Conservation (phyloP, 306 rosid genomes). For the Vicia villosa region DNA sequence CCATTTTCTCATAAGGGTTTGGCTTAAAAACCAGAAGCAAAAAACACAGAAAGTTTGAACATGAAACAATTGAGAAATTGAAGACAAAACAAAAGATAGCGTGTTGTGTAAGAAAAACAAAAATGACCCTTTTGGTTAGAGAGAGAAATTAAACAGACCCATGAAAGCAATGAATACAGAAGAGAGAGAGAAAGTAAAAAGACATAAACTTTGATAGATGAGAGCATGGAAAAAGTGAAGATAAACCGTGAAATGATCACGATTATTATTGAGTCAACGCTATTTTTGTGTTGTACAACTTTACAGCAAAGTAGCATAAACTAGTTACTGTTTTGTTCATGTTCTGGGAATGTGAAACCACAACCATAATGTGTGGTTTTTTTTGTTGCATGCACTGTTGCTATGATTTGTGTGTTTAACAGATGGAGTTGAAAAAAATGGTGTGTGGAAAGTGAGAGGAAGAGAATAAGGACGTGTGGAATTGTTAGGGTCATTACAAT, state of each 20-base stretch:
- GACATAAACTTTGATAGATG: conserved; percentile 49
- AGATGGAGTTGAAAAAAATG: conserved; percentile 48
- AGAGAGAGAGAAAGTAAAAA: conserved; percentile 32
- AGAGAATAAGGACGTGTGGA: conserved; percentile 25
- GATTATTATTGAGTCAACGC: conserved; percentile 57
- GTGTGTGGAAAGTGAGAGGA: conserved; percentile 37
- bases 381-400: conserved; percentile 27
- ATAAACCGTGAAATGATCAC: conserved; percentile 46
- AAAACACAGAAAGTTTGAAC: conserved; percentile 26
- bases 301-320: conserved; percentile 50
- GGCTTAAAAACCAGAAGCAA: background rate
- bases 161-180: conserved; percentile 45
- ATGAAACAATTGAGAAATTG: conserved; percentile 22
- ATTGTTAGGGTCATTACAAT: conserved; percentile 37
- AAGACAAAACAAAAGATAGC: conserved; percentile 33
- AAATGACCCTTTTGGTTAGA: conserved; percentile 13
- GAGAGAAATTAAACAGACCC: conserved; percentile 42
- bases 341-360: conserved; percentile 28
- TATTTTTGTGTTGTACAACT: conserved; percentile 33
- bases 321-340: background rate
- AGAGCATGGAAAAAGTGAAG: conserved; percentile 52
- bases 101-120: conserved; percentile 32
- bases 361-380: conserved; percentile 23
- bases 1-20: conserved; percentile 41
- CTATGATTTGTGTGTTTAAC: conserved; percentile 33